Evolutionary conservation across 768 basidiomycete species (phyloP).

Genomic region (Stropharia rugosoannulata): DNA sequence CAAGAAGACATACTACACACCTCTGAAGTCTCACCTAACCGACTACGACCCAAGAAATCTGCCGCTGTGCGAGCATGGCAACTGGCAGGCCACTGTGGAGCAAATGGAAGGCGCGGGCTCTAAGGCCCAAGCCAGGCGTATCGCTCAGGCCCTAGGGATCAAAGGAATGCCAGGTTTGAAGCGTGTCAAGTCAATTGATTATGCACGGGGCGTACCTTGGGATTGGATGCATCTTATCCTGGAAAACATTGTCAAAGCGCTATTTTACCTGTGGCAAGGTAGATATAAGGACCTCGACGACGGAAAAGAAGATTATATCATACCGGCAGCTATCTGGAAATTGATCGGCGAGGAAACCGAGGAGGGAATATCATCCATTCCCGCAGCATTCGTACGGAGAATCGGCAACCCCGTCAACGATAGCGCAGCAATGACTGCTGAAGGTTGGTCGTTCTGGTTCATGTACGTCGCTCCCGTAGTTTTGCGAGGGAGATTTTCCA

Average conservation of each 20-base stretch:
- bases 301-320: conserved; percentile 25
- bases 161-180: conserved; percentile 25
- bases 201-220: conserved; percentile 32
- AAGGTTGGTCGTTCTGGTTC: conserved; percentile 38
- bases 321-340: conserved; percentile 27
- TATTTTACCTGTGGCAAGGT: conserved; percentile 39
- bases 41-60: conserved; percentile 16
- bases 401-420: conserved; percentile 26
- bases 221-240: conserved; percentile 47
- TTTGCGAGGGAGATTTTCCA: conserved; percentile 26
- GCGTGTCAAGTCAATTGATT: conserved; percentile 24
- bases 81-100: conserved; percentile 10
- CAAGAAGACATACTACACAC: conserved; percentile 23
- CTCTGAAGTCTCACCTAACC: conserved; percentile 3
- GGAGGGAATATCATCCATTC: conserved; percentile 25
- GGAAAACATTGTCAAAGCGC: conserved; percentile 38
- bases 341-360: conserved; percentile 33
- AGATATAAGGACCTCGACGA: conserved; percentile 35
- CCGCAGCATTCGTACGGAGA: conserved; percentile 27
- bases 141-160: conserved; percentile 28
- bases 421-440: conserved; percentile 28
- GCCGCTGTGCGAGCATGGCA: conserved; percentile 18
- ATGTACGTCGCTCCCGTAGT: conserved; percentile 35
- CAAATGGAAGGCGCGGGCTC: neutral
- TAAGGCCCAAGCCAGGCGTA: conserved; percentile 1